Conservation (phyloP, 345 rosid genomes). For the Gossypium mustelinum region DNA sequence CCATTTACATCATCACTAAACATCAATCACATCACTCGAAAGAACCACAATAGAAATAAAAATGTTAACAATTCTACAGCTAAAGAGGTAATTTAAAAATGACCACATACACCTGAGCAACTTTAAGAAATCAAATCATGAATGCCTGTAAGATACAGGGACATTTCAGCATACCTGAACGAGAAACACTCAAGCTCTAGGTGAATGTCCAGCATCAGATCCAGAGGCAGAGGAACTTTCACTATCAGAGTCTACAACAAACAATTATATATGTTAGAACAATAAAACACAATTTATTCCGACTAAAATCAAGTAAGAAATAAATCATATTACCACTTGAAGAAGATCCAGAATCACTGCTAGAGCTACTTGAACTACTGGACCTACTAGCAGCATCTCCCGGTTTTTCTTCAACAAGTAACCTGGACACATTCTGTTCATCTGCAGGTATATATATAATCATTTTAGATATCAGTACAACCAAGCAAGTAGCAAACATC, state of each 20-base stretch:
- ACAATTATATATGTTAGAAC: conserved; percentile 10
- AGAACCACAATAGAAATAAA: background rate
- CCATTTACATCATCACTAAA: background rate
- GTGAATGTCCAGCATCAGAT: conserved; percentile 51
- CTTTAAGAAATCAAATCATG: background rate
- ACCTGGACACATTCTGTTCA: conserved; percentile 17
- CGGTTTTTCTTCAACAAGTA: conserved; percentile 54
- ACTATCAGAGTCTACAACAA: conserved; percentile 79
- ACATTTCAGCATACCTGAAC: conserved; percentile 7
- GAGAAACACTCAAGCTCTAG: background rate
- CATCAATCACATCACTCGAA: background rate
- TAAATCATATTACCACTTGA: conserved; percentile 63
- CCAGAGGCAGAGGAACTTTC: conserved; percentile 88
- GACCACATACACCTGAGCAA: background rate
- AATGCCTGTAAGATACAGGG: background rate
- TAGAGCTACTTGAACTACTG: conserved; percentile 96
- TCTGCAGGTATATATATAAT: conserved; percentile 11
- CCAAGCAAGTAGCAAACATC: conserved; percentile 1
- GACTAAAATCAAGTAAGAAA: background rate
- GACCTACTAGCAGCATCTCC: conserved; percentile 66
- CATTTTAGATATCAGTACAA: conserved; percentile 12
- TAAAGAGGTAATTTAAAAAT: background rate
- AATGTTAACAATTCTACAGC: background rate
- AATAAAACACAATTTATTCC: background rate
- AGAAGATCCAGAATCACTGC: conserved; percentile 95